phyloP scores from a whole-genome alignment of 345 rosid species.

The Lepidium aucheri region DNA sequence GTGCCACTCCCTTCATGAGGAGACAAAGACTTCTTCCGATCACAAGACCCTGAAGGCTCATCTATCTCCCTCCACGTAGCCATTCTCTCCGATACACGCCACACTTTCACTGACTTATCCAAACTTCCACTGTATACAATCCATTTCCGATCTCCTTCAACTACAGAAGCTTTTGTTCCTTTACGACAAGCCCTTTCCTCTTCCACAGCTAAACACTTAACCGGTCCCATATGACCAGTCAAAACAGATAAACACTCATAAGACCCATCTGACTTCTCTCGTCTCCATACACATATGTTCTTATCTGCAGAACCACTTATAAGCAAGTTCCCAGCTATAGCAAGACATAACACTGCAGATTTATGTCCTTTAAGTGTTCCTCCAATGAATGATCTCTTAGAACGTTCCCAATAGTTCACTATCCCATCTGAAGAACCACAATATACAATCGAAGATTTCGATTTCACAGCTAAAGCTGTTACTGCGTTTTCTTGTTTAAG shows the following conservation, averaged over 20 bases:
- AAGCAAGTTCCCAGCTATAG: conserved; percentile 48
- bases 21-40: background rate
- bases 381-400: conserved; percentile 37
- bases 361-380: conserved; percentile 65
- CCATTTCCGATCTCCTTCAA: conserved; percentile 34
- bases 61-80: conserved; percentile 23
- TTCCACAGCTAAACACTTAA: conserved; percentile 66
- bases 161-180: background rate
- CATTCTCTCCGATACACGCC: conserved; percentile 59
- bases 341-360: conserved; percentile 54
- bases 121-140: conserved; percentile 75
- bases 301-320: conserved; percentile 84
- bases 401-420: conserved; percentile 59
- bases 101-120: conserved; percentile 71
- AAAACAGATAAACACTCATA: conserved; percentile 56
- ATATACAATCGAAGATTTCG: conserved; percentile 41
- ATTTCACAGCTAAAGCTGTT: conserved; percentile 54
- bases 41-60: conserved; percentile 12
- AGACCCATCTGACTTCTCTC: conserved; percentile 40
- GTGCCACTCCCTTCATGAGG: conserved; percentile 13
- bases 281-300: conserved; percentile 73
- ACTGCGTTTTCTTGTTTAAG: conserved; percentile 66
- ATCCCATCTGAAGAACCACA: conserved; percentile 66
- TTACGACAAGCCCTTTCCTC: conserved; percentile 23
- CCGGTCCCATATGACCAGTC: conserved; percentile 76